Evolutionary conservation across 2,329 filamentous ascomycete species (phyloP), one percentile per base, ranked within the genome.

Genomic region (Massarina eburnea): DNA sequence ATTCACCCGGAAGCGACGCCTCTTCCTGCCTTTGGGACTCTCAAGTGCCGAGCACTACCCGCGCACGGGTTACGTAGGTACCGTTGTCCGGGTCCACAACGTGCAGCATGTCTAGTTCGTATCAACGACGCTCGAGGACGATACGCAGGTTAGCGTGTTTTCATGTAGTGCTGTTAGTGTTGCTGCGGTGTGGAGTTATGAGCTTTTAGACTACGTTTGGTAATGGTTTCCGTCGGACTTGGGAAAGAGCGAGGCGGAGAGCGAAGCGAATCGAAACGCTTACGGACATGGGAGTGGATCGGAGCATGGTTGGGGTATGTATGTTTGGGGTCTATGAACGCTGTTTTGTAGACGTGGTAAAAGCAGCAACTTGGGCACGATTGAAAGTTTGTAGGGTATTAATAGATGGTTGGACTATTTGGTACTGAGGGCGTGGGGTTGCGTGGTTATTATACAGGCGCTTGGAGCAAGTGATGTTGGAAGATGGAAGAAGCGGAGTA

Each of bases 1-100:
- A 39, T 45, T 39, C 37, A 46, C 29, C 37, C 38, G 37, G 37
- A 41, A 38, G 38, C 43, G 43, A 46, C 14, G 24, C 20, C 10
- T 41, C 38, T 41, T 32, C 42, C 42, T 45, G 42, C 26, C 26
- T 45, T 4, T 18, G 8, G 37, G 17, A 41, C 4, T 27, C 12
- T 20, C 35, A 32, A 39, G 22, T 39, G 18, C 42, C 42, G 42
- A 34, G 18, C 18, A 12, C 18, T 21, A 21, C 19, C 34, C 34
- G 12, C 27, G 12, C 12, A 4, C 27, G 4, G 12, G 5, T 14
- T 30, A 30, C 6, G 27, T 7, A 14, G 5, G 7, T 4, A 30
- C 12, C 27, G 27, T 14, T 7, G 12, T 14, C 27, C 27, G 5
- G 27, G 27, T 30, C 27, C 27, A 14, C n/a, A 4, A 14, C 27